Conservation (phyloP, 495 filamentous ascomycete species). For the Xylaria sp. region DNA sequence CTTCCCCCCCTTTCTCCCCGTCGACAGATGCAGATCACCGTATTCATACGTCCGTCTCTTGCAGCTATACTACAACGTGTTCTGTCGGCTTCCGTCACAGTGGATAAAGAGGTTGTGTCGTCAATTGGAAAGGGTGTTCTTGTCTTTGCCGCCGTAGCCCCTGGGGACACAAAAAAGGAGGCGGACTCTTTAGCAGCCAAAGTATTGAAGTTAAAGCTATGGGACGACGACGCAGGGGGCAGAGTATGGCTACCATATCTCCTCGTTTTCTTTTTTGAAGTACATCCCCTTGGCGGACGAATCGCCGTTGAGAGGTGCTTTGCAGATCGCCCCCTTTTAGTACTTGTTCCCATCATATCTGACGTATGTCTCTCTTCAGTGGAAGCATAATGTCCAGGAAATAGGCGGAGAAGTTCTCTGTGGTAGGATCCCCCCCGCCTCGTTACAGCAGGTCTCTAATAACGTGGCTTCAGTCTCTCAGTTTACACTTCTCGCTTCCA, state of each 20-base stretch:
- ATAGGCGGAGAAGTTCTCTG: slow-evolving; percentile 90
- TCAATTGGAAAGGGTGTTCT: slow-evolving; percentile 88
- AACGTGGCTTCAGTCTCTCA: slow-evolving; percentile 76
- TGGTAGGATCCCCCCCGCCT: slow-evolving; percentile 60
- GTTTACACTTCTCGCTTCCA: slow-evolving; percentile 91
- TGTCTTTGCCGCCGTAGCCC: slow-evolving; percentile 89
- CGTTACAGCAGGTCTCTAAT: neutral
- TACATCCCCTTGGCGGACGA: neutral
- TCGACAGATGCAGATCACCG: neutral
- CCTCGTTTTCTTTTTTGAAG: slow-evolving; percentile 15
- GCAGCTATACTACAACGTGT: slow-evolving; percentile 93
- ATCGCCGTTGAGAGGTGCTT: neutral
- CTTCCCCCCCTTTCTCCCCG: neutral
- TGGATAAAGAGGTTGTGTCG: slow-evolving; percentile 90
- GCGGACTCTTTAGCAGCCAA: slow-evolving; percentile 82
- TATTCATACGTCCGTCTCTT: slow-evolving; percentile 25
- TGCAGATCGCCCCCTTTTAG: neutral
- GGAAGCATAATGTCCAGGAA: slow-evolving; percentile 87
- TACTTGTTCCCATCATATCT: slow-evolving; percentile 24
- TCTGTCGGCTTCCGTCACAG: slow-evolving; percentile 95
- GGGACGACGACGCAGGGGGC: slow-evolving; percentile 77
- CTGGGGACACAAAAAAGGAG: slow-evolving; percentile 89
- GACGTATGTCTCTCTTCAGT: slow-evolving; percentile 56
- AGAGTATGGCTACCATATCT: slow-evolving; percentile 51
- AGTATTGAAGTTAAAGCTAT: slow-evolving; percentile 87